Conservation (phyloP, 495 filamentous ascomycete species). For the Penicillium macrosclerotiorum region DNA sequence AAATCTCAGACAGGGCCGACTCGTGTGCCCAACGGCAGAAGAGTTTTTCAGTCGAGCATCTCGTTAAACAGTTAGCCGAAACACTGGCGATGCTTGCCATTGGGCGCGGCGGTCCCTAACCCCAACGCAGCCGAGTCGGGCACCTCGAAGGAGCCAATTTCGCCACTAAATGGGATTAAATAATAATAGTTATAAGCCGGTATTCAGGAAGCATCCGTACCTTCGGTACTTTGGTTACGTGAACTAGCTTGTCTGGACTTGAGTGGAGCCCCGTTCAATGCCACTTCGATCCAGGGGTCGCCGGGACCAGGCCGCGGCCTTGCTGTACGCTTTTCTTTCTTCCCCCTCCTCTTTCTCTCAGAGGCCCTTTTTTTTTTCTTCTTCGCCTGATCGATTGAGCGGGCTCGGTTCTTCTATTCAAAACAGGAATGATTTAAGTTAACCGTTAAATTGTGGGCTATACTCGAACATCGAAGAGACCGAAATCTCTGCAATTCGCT, state of each 20-base stretch:
- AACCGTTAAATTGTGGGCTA: too few species aligned
- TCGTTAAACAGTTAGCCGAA: constrained; percentile 9
- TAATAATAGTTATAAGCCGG: too few species aligned
- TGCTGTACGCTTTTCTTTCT: constrained; percentile 10
- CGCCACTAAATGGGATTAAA: too few species aligned
- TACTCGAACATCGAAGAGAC: background rate
- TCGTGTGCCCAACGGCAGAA: too few species aligned
- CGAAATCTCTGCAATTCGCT: constrained; percentile 9
- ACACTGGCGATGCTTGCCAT: constrained; percentile 11
- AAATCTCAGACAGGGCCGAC: too few species aligned
- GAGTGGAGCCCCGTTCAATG: constrained; percentile 26
- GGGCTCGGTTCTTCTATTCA: too few species aligned
- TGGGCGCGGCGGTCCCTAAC: constrained; percentile 4
- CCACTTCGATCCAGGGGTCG: constrained; percentile 29
- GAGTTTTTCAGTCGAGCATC: too few species aligned
- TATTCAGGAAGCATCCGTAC: too few species aligned
- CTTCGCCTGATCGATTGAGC: too few species aligned
- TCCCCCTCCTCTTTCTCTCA: constrained; percentile 8
- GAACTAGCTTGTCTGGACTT: constrained; percentile 21
- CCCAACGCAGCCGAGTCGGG: background rate
- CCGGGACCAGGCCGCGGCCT: constrained; percentile 14
- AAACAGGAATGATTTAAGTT: background rate
- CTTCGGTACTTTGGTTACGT: constrained; percentile 26
- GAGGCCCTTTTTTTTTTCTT: constrained; percentile 3
- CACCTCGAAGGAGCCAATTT: too few species aligned